Evolutionary conservation across 306 rosid species (phyloP).

Genomic region (Begonia peltatifolia): DNA sequence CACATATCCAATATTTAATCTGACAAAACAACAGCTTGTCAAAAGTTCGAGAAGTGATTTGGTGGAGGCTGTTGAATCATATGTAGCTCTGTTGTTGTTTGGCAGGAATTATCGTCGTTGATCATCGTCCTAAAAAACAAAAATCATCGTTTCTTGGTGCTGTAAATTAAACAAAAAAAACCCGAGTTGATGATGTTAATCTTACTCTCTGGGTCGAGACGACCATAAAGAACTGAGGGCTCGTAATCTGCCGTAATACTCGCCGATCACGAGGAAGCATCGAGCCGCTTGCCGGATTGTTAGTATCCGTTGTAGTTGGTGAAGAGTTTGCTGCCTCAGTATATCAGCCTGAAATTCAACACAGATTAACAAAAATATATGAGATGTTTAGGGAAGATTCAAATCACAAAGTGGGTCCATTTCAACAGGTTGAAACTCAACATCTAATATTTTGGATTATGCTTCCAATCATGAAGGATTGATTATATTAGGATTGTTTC

Average conservation of each 20-base stretch:
- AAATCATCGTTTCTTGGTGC: neutral
- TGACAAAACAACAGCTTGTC: neutral
- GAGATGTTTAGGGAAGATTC: too few species aligned
- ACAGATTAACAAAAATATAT: too few species aligned
- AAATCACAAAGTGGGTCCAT: too few species aligned
- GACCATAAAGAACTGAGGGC: constrained; percentile 95
- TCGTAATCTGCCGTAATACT: constrained; percentile 66
- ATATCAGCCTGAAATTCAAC: constrained; percentile 51
- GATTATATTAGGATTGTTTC: neutral
- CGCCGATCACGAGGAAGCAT: constrained; percentile 71
- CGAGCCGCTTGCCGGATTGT: constrained; percentile 67
- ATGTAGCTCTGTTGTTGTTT: constrained; percentile 67
- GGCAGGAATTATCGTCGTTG: constrained; percentile 63
- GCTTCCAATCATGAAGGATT: neutral
- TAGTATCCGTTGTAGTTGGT: constrained; percentile 49
- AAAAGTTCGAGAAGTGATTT: constrained; percentile 47
- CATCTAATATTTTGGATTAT: constrained; percentile 1
- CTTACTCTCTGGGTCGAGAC: constrained; percentile 80
- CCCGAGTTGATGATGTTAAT: neutral
- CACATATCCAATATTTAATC: neutral
- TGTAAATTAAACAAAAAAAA: neutral
- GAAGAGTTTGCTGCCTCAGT: constrained; percentile 73
- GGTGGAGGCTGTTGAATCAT: constrained; percentile 53
- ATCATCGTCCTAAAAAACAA: constrained; percentile 29
- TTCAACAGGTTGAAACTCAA: neutral